phyloP scores from a whole-genome alignment of 805 yeast species.

The Yamadazyma sp. region DNA sequence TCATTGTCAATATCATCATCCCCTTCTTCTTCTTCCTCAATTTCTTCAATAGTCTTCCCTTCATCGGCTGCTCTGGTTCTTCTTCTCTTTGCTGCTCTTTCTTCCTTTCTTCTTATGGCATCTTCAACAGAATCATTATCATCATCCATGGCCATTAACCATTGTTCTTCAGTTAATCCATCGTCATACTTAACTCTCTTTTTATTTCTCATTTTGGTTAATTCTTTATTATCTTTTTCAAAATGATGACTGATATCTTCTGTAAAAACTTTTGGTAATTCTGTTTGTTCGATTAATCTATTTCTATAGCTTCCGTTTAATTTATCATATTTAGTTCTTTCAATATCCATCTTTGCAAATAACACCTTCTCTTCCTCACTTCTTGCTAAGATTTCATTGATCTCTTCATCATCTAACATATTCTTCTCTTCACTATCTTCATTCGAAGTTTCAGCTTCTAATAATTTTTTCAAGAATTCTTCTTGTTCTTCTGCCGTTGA shows the following conservation, averaged over 20 bases:
- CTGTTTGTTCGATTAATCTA: slow-evolving; percentile 63
- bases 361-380: slow-evolving; percentile 55
- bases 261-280: slow-evolving; percentile 79
- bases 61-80: slow-evolving; percentile 19
- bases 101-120: slow-evolving; percentile 52
- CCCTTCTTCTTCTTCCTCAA: slow-evolving; percentile 20
- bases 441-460: slow-evolving; percentile 66
- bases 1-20: slow-evolving; percentile 15
- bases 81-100: slow-evolving; percentile 36
- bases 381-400: slow-evolving; percentile 71
- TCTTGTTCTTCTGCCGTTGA: slow-evolving; percentile 87
- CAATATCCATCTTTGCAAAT: slow-evolving; percentile 59
- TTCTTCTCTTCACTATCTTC: slow-evolving; percentile 53
- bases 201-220: slow-evolving; percentile 70
- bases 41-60: slow-evolving; percentile 22
- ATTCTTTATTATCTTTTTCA: slow-evolving; percentile 48
- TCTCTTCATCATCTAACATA: slow-evolving; percentile 63
- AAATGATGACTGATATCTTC: slow-evolving; percentile 55
- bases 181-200: slow-evolving; percentile 83
- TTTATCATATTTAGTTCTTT: slow-evolving; percentile 43
- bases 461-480: slow-evolving; percentile 64
- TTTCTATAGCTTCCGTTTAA: slow-evolving; percentile 29
- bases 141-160: slow-evolving; percentile 78
- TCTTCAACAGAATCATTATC: slow-evolving; percentile 64
- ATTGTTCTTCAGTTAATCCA: slow-evolving; percentile 87